Percentiles rank a stretch among this genome's conserved stretches.
Conservation (phyloP, 192 early-diverging fungal species). For the Backusella mclennaniae region DNA sequence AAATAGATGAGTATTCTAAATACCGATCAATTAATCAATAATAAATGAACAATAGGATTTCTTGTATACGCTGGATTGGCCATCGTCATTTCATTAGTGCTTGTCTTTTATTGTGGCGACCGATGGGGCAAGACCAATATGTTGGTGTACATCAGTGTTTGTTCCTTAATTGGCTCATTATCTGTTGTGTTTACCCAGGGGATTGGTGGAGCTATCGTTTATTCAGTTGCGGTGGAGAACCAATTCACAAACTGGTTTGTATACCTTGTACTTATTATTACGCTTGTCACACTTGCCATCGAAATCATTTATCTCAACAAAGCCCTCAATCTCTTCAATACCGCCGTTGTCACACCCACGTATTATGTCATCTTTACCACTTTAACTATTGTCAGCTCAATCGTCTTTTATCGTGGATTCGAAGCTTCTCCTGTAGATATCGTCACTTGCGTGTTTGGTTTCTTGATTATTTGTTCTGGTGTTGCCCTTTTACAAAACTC, state of each 20-base stretch:
- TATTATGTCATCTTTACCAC: conserved; percentile 98
- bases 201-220: conserved; percentile 81
- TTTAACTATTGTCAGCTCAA: conserved; percentile 86
- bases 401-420: conserved; percentile 85
- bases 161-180: conserved; percentile 88
- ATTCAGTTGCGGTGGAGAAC: conserved; percentile 82
- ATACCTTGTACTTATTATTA: conserved; percentile 76
- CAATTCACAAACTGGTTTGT: conserved; percentile 83
- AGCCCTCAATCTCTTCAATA: conserved; percentile 88
- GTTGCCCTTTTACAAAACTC: conserved; percentile 71
- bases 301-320: conserved; percentile 98
- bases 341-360: conserved; percentile 83
- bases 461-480: conserved; percentile 88
- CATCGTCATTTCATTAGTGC: conserved; percentile 52
- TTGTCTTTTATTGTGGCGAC: conserved; percentile 78
- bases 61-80: conserved; percentile 71
- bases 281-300: conserved; percentile 75
- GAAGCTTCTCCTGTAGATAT: conserved; percentile 68
- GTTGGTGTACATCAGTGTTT: conserved; percentile 87
- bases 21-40: neutral
- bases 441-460: conserved; percentile 79
- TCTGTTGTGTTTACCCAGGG: conserved; percentile 88
- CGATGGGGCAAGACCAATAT: conserved; percentile 76
- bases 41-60: conserved; percentile 46
- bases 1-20: conserved; percentile 8